These are phyloP conservation scores for Pythium apleroticum DNA, from an alignment of 352 stramenopile species.

Conservation along the genomic window DNA sequence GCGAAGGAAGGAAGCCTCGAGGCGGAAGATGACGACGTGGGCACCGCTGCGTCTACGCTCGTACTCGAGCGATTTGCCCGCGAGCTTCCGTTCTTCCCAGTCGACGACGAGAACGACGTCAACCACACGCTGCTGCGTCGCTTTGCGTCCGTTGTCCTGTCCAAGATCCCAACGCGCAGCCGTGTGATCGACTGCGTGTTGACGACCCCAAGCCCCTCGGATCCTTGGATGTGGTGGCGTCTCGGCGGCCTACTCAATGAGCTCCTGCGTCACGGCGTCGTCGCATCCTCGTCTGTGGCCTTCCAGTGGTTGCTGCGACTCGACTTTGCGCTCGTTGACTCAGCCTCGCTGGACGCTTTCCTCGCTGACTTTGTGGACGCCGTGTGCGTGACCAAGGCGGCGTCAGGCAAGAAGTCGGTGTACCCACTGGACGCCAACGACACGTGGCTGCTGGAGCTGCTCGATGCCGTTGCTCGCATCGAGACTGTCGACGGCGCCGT, in stretches of 20 bases:
- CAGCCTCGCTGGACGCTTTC: slow-evolving; percentile 3
- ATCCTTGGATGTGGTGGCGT: slow-evolving; percentile 11
- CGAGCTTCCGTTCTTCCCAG: slow-evolving; percentile 11
- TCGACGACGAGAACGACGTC: neutral
- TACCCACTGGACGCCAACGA: slow-evolving; percentile 16
- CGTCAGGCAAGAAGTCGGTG: slow-evolving; percentile 4
- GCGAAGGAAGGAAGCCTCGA: slow-evolving; percentile 6
- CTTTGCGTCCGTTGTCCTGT: slow-evolving; percentile 6
- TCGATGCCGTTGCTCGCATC: slow-evolving; percentile 9
- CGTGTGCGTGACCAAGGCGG: slow-evolving; percentile 3
- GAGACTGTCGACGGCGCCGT: neutral
- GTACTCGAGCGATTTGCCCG: slow-evolving; percentile 2
- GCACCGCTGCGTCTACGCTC: neutral
- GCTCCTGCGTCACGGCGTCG: slow-evolving; percentile 3
- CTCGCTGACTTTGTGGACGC: slow-evolving; percentile 8
- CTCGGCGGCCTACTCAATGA: slow-evolving; percentile 5
- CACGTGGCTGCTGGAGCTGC: slow-evolving; percentile 19
- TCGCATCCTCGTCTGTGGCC: slow-evolving; percentile 5
- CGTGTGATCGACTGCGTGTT: slow-evolving; percentile 7
- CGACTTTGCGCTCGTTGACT: slow-evolving; percentile 8
- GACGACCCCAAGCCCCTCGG: neutral
- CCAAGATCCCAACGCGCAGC: slow-evolving; percentile 6
- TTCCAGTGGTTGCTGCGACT: slow-evolving; percentile 17
- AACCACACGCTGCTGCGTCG: neutral
- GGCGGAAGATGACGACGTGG: neutral